A percentile compares a stretch with the other conserved stretches of the same genome.
These are phyloP conservation scores for Adansonia digitata DNA, from an alignment of 345 rosid genomes.

Conservation along the genomic window DNA sequence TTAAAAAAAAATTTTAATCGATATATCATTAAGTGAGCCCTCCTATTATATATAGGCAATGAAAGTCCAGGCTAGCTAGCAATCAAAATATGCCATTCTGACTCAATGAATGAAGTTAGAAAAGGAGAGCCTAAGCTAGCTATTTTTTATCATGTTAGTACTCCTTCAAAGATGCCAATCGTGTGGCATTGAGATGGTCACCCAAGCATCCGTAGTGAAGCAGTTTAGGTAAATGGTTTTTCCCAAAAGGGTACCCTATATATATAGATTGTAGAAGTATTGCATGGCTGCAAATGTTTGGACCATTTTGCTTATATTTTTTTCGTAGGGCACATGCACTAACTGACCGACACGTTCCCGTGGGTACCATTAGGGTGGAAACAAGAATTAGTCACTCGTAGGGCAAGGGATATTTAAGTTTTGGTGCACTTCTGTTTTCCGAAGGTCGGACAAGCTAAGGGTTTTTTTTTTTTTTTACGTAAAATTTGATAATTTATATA, in stretches of 20 bases:
- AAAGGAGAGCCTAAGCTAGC: not conserved
- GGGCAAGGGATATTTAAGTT: not conserved
- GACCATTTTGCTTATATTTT: not conserved
- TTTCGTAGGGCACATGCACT: not conserved
- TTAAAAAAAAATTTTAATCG: no score
- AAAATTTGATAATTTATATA: no score
- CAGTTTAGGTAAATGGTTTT: not conserved
- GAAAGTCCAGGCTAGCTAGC: not conserved
- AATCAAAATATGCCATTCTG: not conserved
- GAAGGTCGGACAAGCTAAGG: not conserved
- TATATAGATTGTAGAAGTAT: not conserved
- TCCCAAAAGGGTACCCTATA: not conserved
- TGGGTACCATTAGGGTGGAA: constrained; percentile 1
- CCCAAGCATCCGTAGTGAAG: not conserved
- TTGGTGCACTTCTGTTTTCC: not conserved
- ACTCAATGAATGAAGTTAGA: constrained; percentile 1
- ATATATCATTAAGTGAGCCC: no score
- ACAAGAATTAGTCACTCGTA: not conserved
- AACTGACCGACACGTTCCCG: not conserved
- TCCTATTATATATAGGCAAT: not conserved
- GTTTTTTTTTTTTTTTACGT: no score
- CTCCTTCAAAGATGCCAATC: constrained; percentile 14
- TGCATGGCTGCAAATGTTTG: constrained; percentile 5
- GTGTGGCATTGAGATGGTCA: constrained; percentile 2
- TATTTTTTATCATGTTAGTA: not conserved